Percentiles rank a stretch among this genome's conserved stretches.
These are phyloP conservation scores for Chloromonas sp. DNA, from an alignment of 163 green algal species.

Conservation along the genomic window DNA sequence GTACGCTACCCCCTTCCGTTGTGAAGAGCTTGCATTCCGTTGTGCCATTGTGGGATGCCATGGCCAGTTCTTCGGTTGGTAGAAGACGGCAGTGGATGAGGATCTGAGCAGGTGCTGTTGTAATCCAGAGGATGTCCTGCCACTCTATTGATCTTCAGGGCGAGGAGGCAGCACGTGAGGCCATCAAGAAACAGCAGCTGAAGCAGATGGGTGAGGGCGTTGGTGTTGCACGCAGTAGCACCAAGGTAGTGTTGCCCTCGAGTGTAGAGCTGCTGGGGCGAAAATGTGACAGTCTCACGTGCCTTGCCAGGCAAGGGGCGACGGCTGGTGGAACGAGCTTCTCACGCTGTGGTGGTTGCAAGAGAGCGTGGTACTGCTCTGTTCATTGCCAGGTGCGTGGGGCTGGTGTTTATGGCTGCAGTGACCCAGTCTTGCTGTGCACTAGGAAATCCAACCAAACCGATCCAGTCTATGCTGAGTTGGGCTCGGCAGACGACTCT, in stretches of 20 bases:
- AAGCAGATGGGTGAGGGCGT: slow-evolving; percentile 29
- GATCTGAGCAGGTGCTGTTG: no score
- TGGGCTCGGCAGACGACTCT: no score
- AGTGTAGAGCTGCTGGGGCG: slow-evolving; percentile 21
- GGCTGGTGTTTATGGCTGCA: background rate
- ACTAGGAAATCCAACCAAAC: no score
- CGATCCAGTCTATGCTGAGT: no score
- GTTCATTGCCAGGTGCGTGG: slow-evolving; percentile 27
- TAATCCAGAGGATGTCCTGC: no score
- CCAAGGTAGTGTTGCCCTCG: slow-evolving; percentile 20
- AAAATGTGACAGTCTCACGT: slow-evolving; percentile 35
- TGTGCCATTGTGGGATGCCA: no score
- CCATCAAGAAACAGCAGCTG: slow-evolving; percentile 14
- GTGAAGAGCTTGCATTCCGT: no score
- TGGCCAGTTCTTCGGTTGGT: no score
- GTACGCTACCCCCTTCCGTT: no score
- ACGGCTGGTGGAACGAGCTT: slow-evolving; percentile 17
- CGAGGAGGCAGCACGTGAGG: slow-evolving; percentile 11
- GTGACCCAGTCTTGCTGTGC: background rate
- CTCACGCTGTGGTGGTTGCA: slow-evolving; percentile 40
- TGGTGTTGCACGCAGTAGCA: slow-evolving; percentile 24
- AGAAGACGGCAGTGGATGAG: no score
- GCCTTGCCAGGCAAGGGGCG: slow-evolving; percentile 22
- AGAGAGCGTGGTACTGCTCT: slow-evolving; percentile 28
- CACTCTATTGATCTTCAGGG: background rate